Evolutionary conservation across 257 asterid species (phyloP).

Genomic region (Gentiana dahurica): DNA sequence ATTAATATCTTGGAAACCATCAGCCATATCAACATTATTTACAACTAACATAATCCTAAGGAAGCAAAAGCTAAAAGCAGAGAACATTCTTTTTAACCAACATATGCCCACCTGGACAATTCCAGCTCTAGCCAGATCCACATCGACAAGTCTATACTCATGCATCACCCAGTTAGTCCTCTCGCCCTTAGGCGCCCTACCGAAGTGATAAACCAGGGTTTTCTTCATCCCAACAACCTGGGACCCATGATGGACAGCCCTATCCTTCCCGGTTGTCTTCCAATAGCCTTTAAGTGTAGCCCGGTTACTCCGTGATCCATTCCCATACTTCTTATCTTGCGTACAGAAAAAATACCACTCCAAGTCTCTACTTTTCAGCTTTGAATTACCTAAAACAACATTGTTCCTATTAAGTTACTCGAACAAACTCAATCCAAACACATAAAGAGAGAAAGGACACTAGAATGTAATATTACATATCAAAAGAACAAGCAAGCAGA

Average conservation of each 20-base stretch:
- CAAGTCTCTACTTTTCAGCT: constrained; percentile 58
- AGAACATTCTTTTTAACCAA: background rate
- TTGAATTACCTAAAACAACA: constrained; percentile 45
- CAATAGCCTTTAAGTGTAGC: constrained; percentile 83
- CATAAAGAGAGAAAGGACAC: no score
- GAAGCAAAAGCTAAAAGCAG: constrained; percentile 1
- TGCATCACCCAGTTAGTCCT: constrained; percentile 96
- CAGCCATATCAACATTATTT: no score
- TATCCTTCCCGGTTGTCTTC: constrained; percentile 94
- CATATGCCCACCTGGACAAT: constrained; percentile 52
- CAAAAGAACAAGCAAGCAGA: no score
- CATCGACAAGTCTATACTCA: constrained; percentile 71
- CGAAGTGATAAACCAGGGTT: constrained; percentile 75
- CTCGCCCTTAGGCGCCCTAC: constrained; percentile 87
- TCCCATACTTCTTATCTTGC: constrained; percentile 84
- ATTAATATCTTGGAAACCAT: no score
- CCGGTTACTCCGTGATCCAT: constrained; percentile 78
- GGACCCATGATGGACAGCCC: constrained; percentile 57
- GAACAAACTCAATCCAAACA: no score
- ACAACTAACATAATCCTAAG: background rate
- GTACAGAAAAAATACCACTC: constrained; percentile 90
- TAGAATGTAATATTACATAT: no score
- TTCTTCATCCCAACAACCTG: constrained; percentile 86
- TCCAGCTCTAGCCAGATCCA: constrained; percentile 59
- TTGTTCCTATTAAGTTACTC: no score